Base-by-base conservation (phyloP, 148 eudicot genomes). In the Drosera capensis region DNA sequence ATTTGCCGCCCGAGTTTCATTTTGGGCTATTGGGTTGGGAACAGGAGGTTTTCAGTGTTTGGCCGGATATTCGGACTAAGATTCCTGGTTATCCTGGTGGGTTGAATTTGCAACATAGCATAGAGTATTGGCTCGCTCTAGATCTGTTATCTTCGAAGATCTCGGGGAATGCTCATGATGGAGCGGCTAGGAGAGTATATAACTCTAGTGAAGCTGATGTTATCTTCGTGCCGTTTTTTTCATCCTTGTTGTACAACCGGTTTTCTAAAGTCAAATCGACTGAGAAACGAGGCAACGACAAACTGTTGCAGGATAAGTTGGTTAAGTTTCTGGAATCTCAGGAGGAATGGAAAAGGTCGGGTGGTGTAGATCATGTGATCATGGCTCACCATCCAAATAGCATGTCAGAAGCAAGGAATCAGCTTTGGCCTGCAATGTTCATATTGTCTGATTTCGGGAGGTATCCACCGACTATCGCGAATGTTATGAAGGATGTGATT, bases 311-410 rank as follows among this genome's bases (percentile, higher is more conserved):
- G 54, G 66, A 81, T 42, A 76, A 85, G 57, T 60, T 92, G 68
- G 95, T 81, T 1, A 48, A 57, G 36, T 85, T 59, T 57, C 52
- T 92, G 70, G 65, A 55, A 31, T 43, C 64, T 50, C 95, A 78
- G 54, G 75, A 74, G 46, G 99, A 85, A 55, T 92, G 99, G 99
- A 85, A 78, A 62, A 74, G 63, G 45, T 81, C 94, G 0, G 80
- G 82, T 15, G 99, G 99, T 17, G 68, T 59, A 12, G 94, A 92
- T 56, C 99, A 92, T 56, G 59, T 92, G 43, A 71, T 92, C 21
- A 6, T 85, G 51, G 99, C 99, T 29, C 99, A 92, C 40, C 99
- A 92, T 66, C 99, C 95, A 2, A 92, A 92, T 54, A 85, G 99
- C 59, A 63, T 92, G 16, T 60, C 76, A 44, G 78, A 85, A 45